These are phyloP conservation scores for Tulasnella calospora DNA, from an alignment of 768 basidiomycete species.

Conservation along the genomic window DNA sequence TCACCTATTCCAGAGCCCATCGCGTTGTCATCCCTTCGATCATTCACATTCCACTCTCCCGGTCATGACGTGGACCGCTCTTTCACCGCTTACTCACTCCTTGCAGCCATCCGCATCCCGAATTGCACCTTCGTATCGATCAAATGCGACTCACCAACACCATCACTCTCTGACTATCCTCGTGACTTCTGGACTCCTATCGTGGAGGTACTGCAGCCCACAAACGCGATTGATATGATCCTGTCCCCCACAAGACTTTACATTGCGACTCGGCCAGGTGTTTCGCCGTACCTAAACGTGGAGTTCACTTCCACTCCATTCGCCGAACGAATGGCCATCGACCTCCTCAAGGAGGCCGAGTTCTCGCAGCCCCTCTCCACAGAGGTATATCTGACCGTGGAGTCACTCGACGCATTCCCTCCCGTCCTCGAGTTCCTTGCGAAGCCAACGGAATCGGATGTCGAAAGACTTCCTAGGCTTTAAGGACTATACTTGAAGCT, in stretches of 20 bases:
- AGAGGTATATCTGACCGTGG: not conserved
- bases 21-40: not conserved
- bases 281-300: not conserved
- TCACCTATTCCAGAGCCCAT: not conserved
- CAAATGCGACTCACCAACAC: not conserved
- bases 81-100: not conserved
- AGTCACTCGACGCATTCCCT: not conserved
- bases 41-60: not conserved
- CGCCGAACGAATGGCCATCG: not conserved
- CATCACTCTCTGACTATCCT: not conserved
- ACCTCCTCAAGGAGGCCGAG: not conserved
- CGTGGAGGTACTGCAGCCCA: not conserved
- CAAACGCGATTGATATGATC: not conserved
- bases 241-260: not conserved
- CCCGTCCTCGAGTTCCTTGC: not conserved
- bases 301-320: not conserved
- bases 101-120: not conserved
- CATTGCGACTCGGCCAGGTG: not conserved
- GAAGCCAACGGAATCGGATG: not conserved
- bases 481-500: not conserved
- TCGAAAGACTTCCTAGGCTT: not conserved
- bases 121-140: not conserved
- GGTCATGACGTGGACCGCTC: too few species aligned
- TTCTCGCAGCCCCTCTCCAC: not conserved
- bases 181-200: not conserved